Evolutionary conservation across 441 rosid species (phyloP).

Genomic region (Mallotus japonicus): DNA sequence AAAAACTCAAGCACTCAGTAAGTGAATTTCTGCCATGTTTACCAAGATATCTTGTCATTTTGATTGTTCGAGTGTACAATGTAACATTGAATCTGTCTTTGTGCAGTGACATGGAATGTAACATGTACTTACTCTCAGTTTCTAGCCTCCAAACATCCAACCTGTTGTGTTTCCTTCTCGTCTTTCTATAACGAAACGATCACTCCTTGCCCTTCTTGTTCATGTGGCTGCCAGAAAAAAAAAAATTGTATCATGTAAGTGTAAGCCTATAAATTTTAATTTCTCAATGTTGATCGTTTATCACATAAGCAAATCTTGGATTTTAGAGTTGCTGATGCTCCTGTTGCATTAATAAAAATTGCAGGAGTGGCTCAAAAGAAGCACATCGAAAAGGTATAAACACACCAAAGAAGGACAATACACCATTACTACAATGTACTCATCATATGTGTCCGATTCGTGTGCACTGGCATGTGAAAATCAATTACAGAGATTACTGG

Average conservation of each 20-base stretch:
- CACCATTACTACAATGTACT: slow-evolving; percentile 82
- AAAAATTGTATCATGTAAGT: slow-evolving; percentile 66
- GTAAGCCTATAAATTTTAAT: slow-evolving; percentile 38
- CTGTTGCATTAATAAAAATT: slow-evolving; percentile 29
- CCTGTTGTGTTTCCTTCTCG: slow-evolving; percentile 83
- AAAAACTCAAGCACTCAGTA: slow-evolving; percentile 85
- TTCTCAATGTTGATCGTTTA: neutral
- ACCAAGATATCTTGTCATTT: neutral
- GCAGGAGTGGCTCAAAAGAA: slow-evolving; percentile 66
- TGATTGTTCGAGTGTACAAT: neutral
- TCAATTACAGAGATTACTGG: slow-evolving; percentile 81
- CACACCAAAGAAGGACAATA: slow-evolving; percentile 59
- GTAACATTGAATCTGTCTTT: slow-evolving; percentile 4
- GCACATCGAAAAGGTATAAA: slow-evolving; percentile 48
- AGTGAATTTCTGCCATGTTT: slow-evolving; percentile 14
- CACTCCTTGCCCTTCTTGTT: slow-evolving; percentile 82
- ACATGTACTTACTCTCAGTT: slow-evolving; percentile 94
- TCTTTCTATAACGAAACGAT: slow-evolving; percentile 94
- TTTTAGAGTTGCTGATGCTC: neutral
- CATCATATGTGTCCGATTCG: slow-evolving; percentile 90
- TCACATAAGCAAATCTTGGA: neutral
- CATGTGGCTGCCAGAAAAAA: slow-evolving; percentile 73
- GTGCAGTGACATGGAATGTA: slow-evolving; percentile 93
- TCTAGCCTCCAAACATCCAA: slow-evolving; percentile 79
- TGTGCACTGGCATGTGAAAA: slow-evolving; percentile 94